Percentiles rank a stretch among this genome's conserved stretches.
Conservation (phyloP, 192 early-diverging fungal genomes). For the Coemansia sp. region DNA sequence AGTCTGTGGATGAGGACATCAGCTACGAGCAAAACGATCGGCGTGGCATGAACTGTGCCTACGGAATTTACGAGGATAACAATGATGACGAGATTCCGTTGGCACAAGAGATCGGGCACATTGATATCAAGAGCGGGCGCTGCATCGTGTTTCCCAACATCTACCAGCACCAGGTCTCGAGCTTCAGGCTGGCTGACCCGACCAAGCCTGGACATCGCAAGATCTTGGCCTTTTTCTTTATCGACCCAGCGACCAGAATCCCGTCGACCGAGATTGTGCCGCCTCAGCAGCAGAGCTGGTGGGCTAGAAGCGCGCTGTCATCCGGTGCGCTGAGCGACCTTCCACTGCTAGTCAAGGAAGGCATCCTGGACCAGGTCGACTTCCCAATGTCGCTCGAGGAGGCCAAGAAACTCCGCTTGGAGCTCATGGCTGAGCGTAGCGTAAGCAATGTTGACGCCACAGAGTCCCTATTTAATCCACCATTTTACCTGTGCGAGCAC, state of each 20-base stretch:
- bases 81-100: slow-evolving; percentile 5
- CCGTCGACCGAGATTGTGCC: slow-evolving; percentile 64
- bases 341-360: slow-evolving; percentile 22
- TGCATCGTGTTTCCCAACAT: slow-evolving; percentile 74
- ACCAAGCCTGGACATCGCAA: slow-evolving; percentile 67
- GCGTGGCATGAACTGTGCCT: slow-evolving; percentile 21
- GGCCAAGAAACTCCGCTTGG: slow-evolving; percentile 46
- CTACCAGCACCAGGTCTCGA: slow-evolving; percentile 69
- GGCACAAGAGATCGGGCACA: slow-evolving; percentile 52
- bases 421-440: slow-evolving; percentile 57
- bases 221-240: slow-evolving; percentile 72
- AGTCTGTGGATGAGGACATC: not conserved
- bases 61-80: slow-evolving; percentile 41
- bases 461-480: slow-evolving; percentile 5
- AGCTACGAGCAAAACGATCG: not conserved
- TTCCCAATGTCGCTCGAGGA: slow-evolving; percentile 47
- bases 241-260: slow-evolving; percentile 62
- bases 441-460: not conserved
- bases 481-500: slow-evolving; percentile 39
- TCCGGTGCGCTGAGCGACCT: slow-evolving; percentile 9
- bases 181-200: slow-evolving; percentile 63
- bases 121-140: slow-evolving; percentile 59
- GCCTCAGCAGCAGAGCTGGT: slow-evolving; percentile 66
- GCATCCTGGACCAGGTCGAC: slow-evolving; percentile 17
- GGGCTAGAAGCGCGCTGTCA: slow-evolving; percentile 1